Percentiles rank a stretch among this genome's conserved stretches.
Conservation (phyloP, 2,329 filamentous ascomycete species). For the Fusarium agapanthi region DNA sequence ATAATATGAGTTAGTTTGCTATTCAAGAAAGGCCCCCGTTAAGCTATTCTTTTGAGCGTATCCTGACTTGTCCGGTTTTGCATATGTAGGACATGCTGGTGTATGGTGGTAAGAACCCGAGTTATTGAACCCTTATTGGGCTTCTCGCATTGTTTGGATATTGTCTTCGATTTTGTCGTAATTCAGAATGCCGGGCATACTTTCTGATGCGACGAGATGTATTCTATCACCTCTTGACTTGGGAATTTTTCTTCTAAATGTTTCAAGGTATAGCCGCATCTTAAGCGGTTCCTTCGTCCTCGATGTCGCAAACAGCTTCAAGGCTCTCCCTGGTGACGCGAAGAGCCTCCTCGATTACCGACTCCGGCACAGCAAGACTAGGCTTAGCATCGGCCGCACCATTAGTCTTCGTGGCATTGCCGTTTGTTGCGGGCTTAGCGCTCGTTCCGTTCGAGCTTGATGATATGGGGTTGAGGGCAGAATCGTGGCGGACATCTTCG, state of each 20-base stretch:
- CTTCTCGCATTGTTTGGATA: not conserved
- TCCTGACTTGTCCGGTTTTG: not conserved
- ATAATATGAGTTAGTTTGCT: not conserved
- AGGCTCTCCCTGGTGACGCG: constrained; percentile 66
- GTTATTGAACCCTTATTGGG: not conserved
- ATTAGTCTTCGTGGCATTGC: constrained; percentile 43
- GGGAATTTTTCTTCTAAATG: not conserved
- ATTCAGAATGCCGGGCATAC: not conserved
- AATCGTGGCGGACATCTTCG: constrained; percentile 66
- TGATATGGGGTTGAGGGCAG: constrained; percentile 42
- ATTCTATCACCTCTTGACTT: not conserved
- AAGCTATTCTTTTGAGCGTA: not conserved
- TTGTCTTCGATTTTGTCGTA: not conserved
- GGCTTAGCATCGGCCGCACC: constrained; percentile 37
- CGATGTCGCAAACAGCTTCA: constrained; percentile 57
- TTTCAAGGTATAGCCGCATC: not conserved
- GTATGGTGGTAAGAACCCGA: not conserved
- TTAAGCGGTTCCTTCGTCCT: constrained; percentile 37
- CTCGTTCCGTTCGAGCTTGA: constrained; percentile 44
- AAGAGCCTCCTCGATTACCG: constrained; percentile 70
- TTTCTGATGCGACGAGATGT: not conserved
- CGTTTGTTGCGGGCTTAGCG: constrained; percentile 46
- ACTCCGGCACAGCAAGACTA: constrained; percentile 64
- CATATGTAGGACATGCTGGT: not conserved
- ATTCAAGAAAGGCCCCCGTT: constrained; percentile 1